Evolutionary conservation across 2,329 filamentous ascomycete genomes (phyloP), one percentile per base, ranked within the genome.

Genomic region (Diaporthe helianthi): DNA sequence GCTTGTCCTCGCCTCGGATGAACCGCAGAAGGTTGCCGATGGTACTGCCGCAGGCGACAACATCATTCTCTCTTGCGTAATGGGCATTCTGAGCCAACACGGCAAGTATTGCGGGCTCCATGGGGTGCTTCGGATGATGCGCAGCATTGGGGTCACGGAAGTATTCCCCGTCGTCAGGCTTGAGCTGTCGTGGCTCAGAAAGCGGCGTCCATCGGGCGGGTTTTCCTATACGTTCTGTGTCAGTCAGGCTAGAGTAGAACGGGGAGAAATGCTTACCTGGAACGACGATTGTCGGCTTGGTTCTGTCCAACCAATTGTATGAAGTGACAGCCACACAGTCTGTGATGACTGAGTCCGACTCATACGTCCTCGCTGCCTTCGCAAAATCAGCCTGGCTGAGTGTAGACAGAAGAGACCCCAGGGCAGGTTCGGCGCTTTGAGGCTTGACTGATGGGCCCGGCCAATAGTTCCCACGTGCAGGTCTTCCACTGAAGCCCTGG

Each of bases 21-120:
- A 90, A 91, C 1, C 87, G 82, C 1, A 91, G 78, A 0, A 92
- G 82, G 73, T 87, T 90, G 0, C 88, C 86, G 0, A 92, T 70
- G 0, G 88, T 90, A 72, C 84, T 90, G 0, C 83, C 83, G 69
- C 90, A 92, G 0, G 82, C 87, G 38, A 89, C 81, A 2, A 93
- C 73, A 73, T 92, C 86, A 41, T 90, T 70, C 3, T 78, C 72
- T 1, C 75, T 46, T 61, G 83, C 61, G 33, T 75, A 80, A 2
- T 77, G 72, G 0, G 81, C 78, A 3, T 84, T 73, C 10, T 78
- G 73, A 1, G 74, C 74, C 1, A 87, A 69, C 2, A 82, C 33
- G 0, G 76, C 76, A 2, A 75, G 73, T 8, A 87, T 79, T 0
- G 83, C 80, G 1, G 87, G 83, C 67, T 88, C 85, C 24, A 84